Evolutionary conservation across 2,329 filamentous ascomycete genomes (phyloP).

Genomic region (Ophiostoma sp.): DNA sequence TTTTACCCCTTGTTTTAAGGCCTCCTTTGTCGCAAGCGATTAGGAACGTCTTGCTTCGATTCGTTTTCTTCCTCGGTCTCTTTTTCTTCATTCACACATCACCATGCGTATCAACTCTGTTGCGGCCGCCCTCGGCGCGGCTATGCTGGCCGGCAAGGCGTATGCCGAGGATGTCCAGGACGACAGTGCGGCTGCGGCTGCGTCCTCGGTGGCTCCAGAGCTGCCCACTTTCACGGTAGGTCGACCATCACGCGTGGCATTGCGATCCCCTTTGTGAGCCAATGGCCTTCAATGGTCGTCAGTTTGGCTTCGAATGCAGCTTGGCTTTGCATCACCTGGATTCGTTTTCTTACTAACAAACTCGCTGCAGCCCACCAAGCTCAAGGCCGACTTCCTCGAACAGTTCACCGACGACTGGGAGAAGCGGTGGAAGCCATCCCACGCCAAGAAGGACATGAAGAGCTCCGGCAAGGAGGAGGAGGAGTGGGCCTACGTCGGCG

Average conservation of each 20-base stretch:
- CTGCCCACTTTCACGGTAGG: slow-evolving; percentile 87
- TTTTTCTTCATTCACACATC: not conserved
- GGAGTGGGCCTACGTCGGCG: slow-evolving; percentile 96
- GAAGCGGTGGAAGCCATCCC: slow-evolving; percentile 86
- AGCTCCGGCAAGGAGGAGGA: slow-evolving; percentile 77
- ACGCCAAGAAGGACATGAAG: slow-evolving; percentile 87
- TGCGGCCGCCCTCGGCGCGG: slow-evolving; percentile 73
- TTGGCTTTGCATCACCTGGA: not conserved
- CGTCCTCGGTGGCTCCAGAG: slow-evolving; percentile 57
- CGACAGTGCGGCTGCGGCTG: slow-evolving; percentile 45
- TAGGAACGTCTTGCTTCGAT: not conserved
- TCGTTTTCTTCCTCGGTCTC: not conserved
- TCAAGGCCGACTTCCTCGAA: slow-evolving; percentile 95
- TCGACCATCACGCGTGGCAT: slow-evolving; percentile 31
- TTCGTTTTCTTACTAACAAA: slow-evolving; percentile 10
- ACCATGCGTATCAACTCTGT: slow-evolving; percentile 84
- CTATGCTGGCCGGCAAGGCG: slow-evolving; percentile 69
- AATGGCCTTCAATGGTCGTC: not conserved
- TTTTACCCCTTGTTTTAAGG: slow-evolving; percentile 4
- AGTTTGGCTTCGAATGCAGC: slow-evolving; percentile 22
- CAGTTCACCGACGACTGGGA: slow-evolving; percentile 99
- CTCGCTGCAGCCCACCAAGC: slow-evolving; percentile 67
- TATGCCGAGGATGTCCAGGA: slow-evolving; percentile 64
- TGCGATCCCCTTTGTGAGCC: not conserved
- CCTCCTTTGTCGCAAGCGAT: slow-evolving; percentile 14